These are phyloP conservation scores for Thielaviopsis ethacetica DNA, from an alignment of 2,329 filamentous ascomycete genomes.

Conservation along the genomic window DNA sequence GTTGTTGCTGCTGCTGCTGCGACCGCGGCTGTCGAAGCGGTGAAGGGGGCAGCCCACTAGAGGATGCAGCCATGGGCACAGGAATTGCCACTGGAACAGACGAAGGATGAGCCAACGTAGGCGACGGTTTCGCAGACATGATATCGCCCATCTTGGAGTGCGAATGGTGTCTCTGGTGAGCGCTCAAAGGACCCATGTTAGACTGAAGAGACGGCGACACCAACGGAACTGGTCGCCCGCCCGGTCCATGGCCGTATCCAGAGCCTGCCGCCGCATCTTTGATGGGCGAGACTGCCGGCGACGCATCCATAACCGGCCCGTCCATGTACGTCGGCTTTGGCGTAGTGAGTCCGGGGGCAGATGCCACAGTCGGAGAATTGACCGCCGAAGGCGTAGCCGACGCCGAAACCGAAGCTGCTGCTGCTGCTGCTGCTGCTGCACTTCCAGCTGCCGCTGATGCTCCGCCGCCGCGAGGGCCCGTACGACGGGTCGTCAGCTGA, in stretches of 20 bases:
- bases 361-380: constrained; percentile 1
- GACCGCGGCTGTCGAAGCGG: constrained; percentile 14
- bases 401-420: constrained; percentile 12
- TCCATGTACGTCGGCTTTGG: constrained; percentile 7
- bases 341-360: constrained; percentile 3
- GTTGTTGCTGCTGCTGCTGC: constrained; percentile 12
- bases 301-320: constrained; percentile 5
- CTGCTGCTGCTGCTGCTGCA: constrained; percentile 9
- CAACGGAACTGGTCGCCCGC: neutral
- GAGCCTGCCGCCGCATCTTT: neutral
- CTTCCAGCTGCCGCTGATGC: constrained; percentile 22
- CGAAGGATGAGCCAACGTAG: neutral
- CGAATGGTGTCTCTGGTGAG: constrained; percentile 2
- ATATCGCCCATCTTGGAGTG: constrained; percentile 4
- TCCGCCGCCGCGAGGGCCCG: constrained; percentile 21
- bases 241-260: neutral
- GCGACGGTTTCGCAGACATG: constrained; percentile 1
- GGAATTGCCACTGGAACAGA: neutral
- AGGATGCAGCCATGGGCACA: neutral
- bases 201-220: neutral
- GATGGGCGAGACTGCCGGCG: constrained; percentile 4
- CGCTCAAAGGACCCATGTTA: neutral
- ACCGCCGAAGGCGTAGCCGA: constrained; percentile 2
- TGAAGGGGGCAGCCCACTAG: neutral
- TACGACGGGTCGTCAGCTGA: constrained; percentile 36